Evolutionary conservation across 345 rosid genomes (phyloP).

Genomic region (Dovyalis caffra): DNA sequence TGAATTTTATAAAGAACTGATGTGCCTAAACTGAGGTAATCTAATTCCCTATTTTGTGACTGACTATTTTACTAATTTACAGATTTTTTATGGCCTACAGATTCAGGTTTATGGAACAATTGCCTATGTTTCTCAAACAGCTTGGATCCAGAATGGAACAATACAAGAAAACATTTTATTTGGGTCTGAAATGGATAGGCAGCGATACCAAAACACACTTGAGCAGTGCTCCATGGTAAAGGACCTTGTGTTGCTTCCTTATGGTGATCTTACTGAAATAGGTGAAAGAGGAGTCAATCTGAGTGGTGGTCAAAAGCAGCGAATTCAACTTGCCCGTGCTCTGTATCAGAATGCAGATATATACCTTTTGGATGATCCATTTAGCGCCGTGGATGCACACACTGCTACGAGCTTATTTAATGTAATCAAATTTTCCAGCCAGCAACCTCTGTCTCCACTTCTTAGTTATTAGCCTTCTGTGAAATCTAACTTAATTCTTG

Average conservation of each 20-base stretch:
- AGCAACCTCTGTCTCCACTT: not conserved
- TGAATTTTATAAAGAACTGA: not conserved
- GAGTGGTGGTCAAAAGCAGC: conserved; percentile 97
- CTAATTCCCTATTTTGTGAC: not conserved
- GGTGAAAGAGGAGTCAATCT: conserved; percentile 98
- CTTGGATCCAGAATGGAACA: conserved; percentile 95
- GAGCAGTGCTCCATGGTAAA: conserved; percentile 75
- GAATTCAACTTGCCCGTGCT: conserved; percentile 96
- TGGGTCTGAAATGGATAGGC: conserved; percentile 68
- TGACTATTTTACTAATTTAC: not conserved
- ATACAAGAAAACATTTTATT: conserved; percentile 81
- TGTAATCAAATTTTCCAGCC: conserved; percentile 35
- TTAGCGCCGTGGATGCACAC: conserved; percentile 95
- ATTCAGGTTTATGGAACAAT: conserved; percentile 68
- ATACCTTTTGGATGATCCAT: conserved; percentile 91
- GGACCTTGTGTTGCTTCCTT: conserved; percentile 87
- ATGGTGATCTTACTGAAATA: conserved; percentile 91
- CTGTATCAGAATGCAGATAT: conserved; percentile 91
- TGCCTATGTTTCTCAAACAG: conserved; percentile 91
- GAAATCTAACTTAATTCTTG: conserved; percentile 30
- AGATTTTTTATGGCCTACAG: conserved; percentile 35
- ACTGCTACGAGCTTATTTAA: conserved; percentile 88
- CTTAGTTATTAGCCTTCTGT: conserved; percentile 5
- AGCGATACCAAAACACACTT: conserved; percentile 67
- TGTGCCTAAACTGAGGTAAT: not conserved